phyloP scores from a whole-genome alignment of 75 land plant species.

The Cunninghamia lanceolata region DNA sequence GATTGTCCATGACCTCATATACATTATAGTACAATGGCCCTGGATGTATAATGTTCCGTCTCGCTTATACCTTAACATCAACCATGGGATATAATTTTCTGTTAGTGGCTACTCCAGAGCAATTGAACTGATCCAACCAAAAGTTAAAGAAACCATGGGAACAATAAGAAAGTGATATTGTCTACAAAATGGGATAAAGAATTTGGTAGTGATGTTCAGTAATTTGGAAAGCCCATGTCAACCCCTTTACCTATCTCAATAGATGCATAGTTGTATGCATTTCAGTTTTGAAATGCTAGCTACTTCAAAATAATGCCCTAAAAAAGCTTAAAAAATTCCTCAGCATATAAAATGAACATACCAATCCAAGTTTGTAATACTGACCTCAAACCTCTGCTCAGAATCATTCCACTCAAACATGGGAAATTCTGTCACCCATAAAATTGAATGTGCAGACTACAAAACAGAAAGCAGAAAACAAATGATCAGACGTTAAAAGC shows the following conservation, averaged over 20 bases:
- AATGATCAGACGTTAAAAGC: neutral
- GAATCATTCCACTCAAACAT: conserved; percentile 94
- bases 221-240: neutral
- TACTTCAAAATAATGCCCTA: neutral
- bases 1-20: too few species aligned
- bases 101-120: neutral
- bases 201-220: neutral
- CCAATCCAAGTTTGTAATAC: conserved; percentile 7
- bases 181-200: neutral
- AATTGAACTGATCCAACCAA: neutral
- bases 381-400: conserved; percentile 88
- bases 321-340: neutral
- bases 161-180: neutral
- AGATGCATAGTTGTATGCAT: neutral
- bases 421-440: conserved; percentile 98
- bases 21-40: too few species aligned
- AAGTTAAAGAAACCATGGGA: neutral
- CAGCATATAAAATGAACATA: neutral
- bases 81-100: neutral
- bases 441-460: conserved; percentile 73
- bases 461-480: conserved; percentile 10
- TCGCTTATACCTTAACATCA: too few species aligned
- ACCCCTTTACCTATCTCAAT: neutral
- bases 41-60: too few species aligned
- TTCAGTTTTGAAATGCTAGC: neutral